Evolutionary conservation across 2,329 filamentous ascomycete species (phyloP), one percentile per base, ranked within the genome.

Genomic region (Mycogone perniciosa): DNA sequence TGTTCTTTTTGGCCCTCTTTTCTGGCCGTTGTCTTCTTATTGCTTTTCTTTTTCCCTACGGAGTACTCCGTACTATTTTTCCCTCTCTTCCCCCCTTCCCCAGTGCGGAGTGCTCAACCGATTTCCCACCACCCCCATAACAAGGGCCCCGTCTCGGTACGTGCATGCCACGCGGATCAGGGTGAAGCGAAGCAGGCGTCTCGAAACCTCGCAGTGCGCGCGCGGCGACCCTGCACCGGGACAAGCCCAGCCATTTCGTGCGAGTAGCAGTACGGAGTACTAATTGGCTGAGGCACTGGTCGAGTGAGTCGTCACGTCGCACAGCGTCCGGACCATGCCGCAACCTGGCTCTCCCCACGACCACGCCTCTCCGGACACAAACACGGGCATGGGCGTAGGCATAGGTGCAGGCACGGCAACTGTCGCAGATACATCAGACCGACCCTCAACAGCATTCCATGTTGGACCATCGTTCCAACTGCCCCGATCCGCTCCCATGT

Each of bases 81-180:
- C 20, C 20, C 20, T 20, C 20, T 20, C 20, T 20, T 20, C 20
- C 20, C 20, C 20, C 20, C 20, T 20, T 20, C 20, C 20, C 20
- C 20, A 20, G 20, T 20, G 20, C 20, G 20, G 20, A 20, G 20
- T 20, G 20, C 20, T 20, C 20, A 20, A 20, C 20, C 20, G 20
- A 20, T 20, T 20, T 20, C 20, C 20, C 20, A 20, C 20, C 20
- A 20, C 20, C 20, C 20, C 20, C 20, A 20, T 20, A 20, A 20
- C 20, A 20, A 20, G 20, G 20, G 20, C 20, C 20, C 20, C 20
- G 20, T 20, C 20, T 20, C 20, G 20, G 20, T 42, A 35, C 37
- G 49, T 66, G 64, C 66, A 71, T 75, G 71, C 73, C 67, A 72
- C 72, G 69, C 65, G 64, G 71, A 71, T 72, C 73, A 73, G 71